Evolutionary conservation across 768 basidiomycete species (phyloP), one percentile per base, ranked within the genome.

Genomic region (Boletus rubescentipes): DNA sequence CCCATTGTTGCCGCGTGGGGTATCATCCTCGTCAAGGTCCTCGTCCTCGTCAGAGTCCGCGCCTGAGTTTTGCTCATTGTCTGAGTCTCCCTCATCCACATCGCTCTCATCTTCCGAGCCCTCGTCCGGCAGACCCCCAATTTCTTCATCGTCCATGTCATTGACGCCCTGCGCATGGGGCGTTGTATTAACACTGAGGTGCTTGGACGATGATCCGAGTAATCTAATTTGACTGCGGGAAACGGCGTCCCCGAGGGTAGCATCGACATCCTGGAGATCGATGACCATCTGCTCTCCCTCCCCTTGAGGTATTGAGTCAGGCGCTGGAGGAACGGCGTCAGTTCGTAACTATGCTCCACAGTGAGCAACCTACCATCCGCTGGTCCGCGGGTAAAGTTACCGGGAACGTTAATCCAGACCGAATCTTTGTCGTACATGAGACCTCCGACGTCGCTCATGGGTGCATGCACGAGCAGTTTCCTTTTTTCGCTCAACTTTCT

Each of bases 271-370:
- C 70, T 99, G 97, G 14, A 99, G 77, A 67, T 92, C 90, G 79
- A 98, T 90, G 12, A 99, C 93, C 97, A 99, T 98, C 67, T 87
- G 82, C 67, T 98, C 96, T 15, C 97, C 97, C 71, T 97, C 96
- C 9, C 95, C 96, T 65, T 89, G 89, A 5, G 79, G 79, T 43
- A 80, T 86, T 86, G 61, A 49, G 9, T 89, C 87, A 2, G 79
- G 77, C 35, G 83, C 91, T 93, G 59, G 31, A 20, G 51, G 32
- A 41, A 31, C 5, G 32, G 15, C 18, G 35, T 59, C 20, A 61
- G 30, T 9, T 8, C 16, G 10, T 0, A 43, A 44, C 12, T 12
- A 32, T 30, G 26, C 30, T 26, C 21, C n/a, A 18, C 32, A 21
- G 29, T 32, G 29, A 18, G 35, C 29, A 18, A 61, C 80, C 50